Percentiles rank a stretch among this genome's conserved stretches.
These are phyloP conservation scores for Tylopilus vinaceipallidus DNA, from an alignment of 768 basidiomycete species.

Conservation along the genomic window DNA sequence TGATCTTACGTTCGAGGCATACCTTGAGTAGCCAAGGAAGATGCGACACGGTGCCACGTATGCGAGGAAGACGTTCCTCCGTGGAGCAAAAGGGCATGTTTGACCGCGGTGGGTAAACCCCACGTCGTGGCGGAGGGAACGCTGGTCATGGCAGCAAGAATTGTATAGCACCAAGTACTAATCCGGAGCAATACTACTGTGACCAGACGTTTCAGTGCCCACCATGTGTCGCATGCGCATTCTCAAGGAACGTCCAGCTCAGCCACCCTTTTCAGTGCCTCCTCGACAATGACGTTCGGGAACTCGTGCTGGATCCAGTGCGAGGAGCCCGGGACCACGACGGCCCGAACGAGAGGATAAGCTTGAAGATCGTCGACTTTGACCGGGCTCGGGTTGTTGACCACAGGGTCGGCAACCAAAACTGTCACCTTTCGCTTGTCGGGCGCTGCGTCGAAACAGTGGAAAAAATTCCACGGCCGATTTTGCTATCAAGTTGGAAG, in stretches of 20 bases:
- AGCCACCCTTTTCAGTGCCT: slow-evolving; percentile 13
- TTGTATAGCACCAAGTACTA: too few species aligned
- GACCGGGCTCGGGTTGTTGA: not conserved
- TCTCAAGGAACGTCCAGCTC: slow-evolving; percentile 4
- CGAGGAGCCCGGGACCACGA: slow-evolving; percentile 12
- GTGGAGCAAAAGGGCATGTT: slow-evolving; percentile 28
- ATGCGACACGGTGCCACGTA: slow-evolving; percentile 19
- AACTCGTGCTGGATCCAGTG: slow-evolving; percentile 30
- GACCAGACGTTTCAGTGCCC: too few species aligned
- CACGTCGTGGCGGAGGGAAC: slow-evolving; percentile 17
- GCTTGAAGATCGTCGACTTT: slow-evolving; percentile 8
- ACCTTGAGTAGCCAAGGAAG: slow-evolving; percentile 18
- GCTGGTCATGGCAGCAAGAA: slow-evolving; percentile 21
- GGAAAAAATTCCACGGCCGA: slow-evolving; percentile 19
- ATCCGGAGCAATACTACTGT: too few species aligned
- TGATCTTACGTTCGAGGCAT: not conserved
- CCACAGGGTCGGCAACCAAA: slow-evolving; percentile 20
- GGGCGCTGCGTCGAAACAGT: not conserved
- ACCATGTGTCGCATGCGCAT: too few species aligned
- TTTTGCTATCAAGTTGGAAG: not conserved
- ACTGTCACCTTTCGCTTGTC: slow-evolving; percentile 14
- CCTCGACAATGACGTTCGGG: slow-evolving; percentile 20
- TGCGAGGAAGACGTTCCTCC: slow-evolving; percentile 22
- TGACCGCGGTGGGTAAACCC: slow-evolving; percentile 23
- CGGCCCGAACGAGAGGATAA: slow-evolving; percentile 10